Base-by-base conservation (phyloP, 306 rosid species). In the Spatholobus suberectus region DNA sequence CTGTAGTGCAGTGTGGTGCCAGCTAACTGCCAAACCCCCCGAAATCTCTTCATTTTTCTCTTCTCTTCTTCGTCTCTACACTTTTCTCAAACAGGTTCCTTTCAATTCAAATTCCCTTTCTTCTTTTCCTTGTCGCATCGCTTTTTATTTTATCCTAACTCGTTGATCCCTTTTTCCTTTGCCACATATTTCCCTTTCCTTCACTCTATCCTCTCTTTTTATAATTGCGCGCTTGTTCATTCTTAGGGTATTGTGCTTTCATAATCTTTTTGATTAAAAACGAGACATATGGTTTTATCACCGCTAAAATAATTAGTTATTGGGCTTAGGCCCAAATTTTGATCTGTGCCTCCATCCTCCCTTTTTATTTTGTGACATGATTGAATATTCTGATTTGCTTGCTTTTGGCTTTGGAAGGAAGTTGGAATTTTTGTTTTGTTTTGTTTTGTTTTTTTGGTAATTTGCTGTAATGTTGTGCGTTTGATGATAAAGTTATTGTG, bases 161-260 rank as follows among this genome's bases (percentile, higher is more conserved):
- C 38, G 51, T 27, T 77, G 14, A 77, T 57, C 46, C 51, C n/a
- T 77, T 77, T 47, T 46, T 20, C 58, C 24, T 76, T 23, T 6
- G 26, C 15, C 67, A 77, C 74, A 46, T 61, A 77, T 83, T 83
- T 2, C 15, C 40, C 3, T 62, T 8, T 20, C 29, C 40, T 59
- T 2, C 20, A 3, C 37, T 17, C 43, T 35, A 34, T 12, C 13
- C 17, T 55, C 73, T 52, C 37, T n/a, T 66, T 66, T 84, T 43
- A 32, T 23, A 32, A 18, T 40, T 5, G 20, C 23, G 12, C 15
- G 37, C 7, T 12, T 37, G 0, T 41, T 71, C 21, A 1, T 47
- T 35, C 7, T 59, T 81, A 77, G 83, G 76, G 81, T 85, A 77
- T 72, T 29, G 14, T 43, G 72, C 66, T 49, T 70, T 52, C 15